Evolutionary conservation across 345 rosid species (phyloP).

Genomic region (Rhodamnia rubescens): DNA sequence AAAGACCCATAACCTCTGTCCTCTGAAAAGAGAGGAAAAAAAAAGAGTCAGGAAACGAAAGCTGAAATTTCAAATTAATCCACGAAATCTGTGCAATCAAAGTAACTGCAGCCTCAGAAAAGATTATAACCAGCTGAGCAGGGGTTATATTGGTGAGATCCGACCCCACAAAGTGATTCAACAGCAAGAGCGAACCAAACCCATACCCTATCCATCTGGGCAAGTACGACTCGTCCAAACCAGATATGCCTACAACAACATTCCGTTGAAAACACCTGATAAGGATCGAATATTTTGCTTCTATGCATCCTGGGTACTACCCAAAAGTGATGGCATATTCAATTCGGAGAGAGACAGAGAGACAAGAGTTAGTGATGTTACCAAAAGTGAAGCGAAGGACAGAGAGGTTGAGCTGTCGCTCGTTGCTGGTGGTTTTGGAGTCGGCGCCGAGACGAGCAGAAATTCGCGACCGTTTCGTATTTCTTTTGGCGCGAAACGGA

Average conservation of each 20-base stretch:
- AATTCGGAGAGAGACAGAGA: not conserved
- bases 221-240: slow-evolving; percentile 79
- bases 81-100: not conserved
- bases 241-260: slow-evolving; percentile 51
- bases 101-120: not conserved
- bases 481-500: not conserved
- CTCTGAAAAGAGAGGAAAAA: slow-evolving; percentile 20
- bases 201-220: slow-evolving; percentile 95
- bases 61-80: not conserved
- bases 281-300: not conserved
- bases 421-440: slow-evolving; percentile 14
- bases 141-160: slow-evolving; percentile 20
- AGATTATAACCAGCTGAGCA: slow-evolving; percentile 38
- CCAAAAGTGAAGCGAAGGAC: slow-evolving; percentile 92
- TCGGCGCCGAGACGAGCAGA: slow-evolving; percentile 6
- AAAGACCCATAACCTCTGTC: slow-evolving; percentile 62
- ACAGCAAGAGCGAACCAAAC: slow-evolving; percentile 66
- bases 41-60: not conserved
- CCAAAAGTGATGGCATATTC: not conserved
- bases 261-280: not conserved
- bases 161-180: slow-evolving; percentile 46
- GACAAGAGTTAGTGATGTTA: not conserved
- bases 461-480: not conserved
- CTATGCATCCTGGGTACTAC: not conserved
- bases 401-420: slow-evolving; percentile 62